These are phyloP conservation scores for Balakata baccata DNA, from an alignment of 345 rosid species.

Conservation along the genomic window DNA sequence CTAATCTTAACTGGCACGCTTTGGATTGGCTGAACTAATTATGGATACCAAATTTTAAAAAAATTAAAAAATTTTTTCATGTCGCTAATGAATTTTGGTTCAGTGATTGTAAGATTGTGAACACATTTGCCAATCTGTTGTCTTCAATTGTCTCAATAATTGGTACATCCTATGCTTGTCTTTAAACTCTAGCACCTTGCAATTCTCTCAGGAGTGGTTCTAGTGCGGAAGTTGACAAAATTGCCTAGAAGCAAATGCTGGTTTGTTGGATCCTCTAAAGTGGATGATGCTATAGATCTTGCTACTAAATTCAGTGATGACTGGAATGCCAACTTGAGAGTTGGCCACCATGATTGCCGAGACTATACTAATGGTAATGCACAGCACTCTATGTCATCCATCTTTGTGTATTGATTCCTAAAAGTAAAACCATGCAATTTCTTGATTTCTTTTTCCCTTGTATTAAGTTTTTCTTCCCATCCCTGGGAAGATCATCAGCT, in stretches of 20 bases:
- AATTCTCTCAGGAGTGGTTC: conserved; percentile 44
- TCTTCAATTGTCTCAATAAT: too few species aligned
- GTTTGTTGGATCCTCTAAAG: conserved; percentile 58
- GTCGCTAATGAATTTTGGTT: too few species aligned
- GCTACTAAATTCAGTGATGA: conserved; percentile 44
- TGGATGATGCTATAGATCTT: conserved; percentile 42
- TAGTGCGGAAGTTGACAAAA: conserved; percentile 45
- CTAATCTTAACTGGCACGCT: too few species aligned
- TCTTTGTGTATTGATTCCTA: not conserved
- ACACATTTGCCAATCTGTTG: too few species aligned
- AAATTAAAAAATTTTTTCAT: too few species aligned
- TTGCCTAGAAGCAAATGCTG: conserved; percentile 66
- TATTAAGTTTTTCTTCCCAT: too few species aligned
- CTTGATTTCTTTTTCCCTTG: not conserved
- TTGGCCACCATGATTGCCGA: conserved; percentile 75
- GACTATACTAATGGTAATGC: conserved; percentile 63
- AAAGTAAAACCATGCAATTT: not conserved
- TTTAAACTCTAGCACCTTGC: not conserved
- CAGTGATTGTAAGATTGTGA: not conserved
- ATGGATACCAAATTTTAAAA: too few species aligned
- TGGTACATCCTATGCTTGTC: not conserved
- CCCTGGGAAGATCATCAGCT: not conserved
- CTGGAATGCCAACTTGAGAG: conserved; percentile 62
- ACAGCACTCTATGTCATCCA: not conserved
- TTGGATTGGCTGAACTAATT: too few species aligned